Conservation (phyloP, 2,329 filamentous ascomycete species). For the Claviceps humidiphila region DNA sequence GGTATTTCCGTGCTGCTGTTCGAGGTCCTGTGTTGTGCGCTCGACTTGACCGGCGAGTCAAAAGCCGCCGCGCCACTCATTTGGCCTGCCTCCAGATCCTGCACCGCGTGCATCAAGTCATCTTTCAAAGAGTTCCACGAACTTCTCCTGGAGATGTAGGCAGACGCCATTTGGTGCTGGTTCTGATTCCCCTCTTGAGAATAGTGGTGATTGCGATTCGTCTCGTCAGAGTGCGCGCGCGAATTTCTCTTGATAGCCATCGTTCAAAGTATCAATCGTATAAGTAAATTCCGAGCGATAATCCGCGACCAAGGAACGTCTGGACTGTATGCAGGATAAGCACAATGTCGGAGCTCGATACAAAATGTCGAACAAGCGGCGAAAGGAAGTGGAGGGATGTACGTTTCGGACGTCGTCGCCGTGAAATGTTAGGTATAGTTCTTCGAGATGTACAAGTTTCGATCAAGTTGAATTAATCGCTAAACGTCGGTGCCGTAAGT, state of each 20-base stretch:
- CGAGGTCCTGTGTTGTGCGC: background rate
- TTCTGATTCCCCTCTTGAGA: constrained; percentile 1
- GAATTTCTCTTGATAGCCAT: constrained; percentile 15
- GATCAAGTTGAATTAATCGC: too few relatives aligned
- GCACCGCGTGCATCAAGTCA: constrained; percentile 10
- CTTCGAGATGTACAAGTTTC: too few relatives aligned
- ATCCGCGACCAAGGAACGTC: background rate
- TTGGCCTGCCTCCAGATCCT: constrained; percentile 15
- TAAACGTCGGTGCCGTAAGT: too few relatives aligned
- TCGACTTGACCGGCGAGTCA: constrained; percentile 7
- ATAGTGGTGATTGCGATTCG: constrained; percentile 5
- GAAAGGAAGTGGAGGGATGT: background rate
- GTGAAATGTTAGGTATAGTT: background rate
- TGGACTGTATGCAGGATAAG: background rate
- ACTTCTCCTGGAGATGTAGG: constrained; percentile 16
- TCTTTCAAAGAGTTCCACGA: constrained; percentile 18
- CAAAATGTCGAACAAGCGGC: background rate
- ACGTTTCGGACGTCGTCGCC: background rate
- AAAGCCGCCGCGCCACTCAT: constrained; percentile 5
- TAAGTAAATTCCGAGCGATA: background rate
- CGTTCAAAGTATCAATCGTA: background rate
- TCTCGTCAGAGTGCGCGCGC: constrained; percentile 11
- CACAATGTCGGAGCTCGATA: background rate
- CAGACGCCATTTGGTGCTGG: constrained; percentile 7
- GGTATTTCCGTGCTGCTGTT: constrained; percentile 9